Evolutionary conservation across 345 rosid species (phyloP).

Genomic region (Citrus inodora): DNA sequence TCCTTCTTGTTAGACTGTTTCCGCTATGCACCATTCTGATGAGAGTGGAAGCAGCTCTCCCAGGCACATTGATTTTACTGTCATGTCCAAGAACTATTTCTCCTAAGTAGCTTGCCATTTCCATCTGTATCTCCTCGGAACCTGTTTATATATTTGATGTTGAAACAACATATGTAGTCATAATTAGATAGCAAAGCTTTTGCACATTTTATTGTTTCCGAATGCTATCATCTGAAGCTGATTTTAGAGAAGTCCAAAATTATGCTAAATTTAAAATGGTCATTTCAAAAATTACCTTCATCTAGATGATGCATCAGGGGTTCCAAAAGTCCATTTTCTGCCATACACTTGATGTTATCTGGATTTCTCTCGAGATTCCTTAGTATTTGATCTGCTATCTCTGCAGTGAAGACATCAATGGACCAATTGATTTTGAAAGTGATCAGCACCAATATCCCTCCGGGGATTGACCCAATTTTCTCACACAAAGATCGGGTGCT

Average conservation of each 20-base stretch:
- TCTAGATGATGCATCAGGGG: constrained; percentile 72
- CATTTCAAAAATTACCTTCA: constrained; percentile 44
- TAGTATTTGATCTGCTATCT: constrained; percentile 58
- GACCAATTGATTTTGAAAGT: constrained; percentile 49
- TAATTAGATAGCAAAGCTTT: neutral
- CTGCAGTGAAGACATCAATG: constrained; percentile 48
- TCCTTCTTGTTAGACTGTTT: constrained; percentile 42
- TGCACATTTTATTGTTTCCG: neutral
- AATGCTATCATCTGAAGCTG: neutral
- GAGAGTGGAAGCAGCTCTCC: constrained; percentile 64
- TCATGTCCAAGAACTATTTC: constrained; percentile 64
- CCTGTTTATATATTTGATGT: constrained; percentile 38
- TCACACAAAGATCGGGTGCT: constrained; percentile 39
- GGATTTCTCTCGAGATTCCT: constrained; percentile 57
- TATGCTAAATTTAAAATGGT: neutral
- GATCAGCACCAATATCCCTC: constrained; percentile 76
- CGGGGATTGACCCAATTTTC: constrained; percentile 57
- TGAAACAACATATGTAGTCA: neutral
- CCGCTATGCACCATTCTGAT: constrained; percentile 58
- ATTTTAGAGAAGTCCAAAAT: neutral
- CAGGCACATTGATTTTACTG: constrained; percentile 54
- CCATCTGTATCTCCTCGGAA: constrained; percentile 56
- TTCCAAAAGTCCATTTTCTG: constrained; percentile 76
- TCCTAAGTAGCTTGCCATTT: constrained; percentile 70
- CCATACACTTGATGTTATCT: constrained; percentile 73